phyloP scores from a whole-genome alignment of 495 filamentous ascomycete genomes.

The Penicillium tannophilum region DNA sequence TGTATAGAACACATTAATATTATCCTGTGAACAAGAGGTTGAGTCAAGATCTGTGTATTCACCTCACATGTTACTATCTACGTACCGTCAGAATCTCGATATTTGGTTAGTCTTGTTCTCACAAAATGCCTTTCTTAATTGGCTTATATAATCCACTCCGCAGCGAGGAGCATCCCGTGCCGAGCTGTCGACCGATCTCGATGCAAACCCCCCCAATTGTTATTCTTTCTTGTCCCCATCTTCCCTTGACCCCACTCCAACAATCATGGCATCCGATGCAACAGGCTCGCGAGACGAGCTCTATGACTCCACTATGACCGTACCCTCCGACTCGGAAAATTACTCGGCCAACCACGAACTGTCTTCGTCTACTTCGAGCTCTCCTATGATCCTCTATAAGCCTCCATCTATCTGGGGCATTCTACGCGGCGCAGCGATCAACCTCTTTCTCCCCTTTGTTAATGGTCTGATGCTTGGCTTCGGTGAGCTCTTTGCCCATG shows the following conservation, averaged over 20 bases:
- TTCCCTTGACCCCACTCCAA: neutral
- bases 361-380: conserved; percentile 65
- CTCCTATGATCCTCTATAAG: conserved; percentile 84
- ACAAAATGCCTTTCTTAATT: neutral
- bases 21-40: neutral
- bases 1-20: neutral
- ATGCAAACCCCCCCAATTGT: neutral
- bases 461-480: conserved; percentile 99
- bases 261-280: conserved; percentile 48
- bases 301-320: conserved; percentile 79
- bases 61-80: neutral
- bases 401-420: conserved; percentile 85
- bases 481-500: conserved; percentile 93
- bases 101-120: neutral
- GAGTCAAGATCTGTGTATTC: neutral
- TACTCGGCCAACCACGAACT: conserved; percentile 72
- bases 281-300: conserved; percentile 58
- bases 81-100: neutral
- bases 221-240: neutral
- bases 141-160: conserved; percentile 14
- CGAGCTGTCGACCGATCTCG: conserved; percentile 1
- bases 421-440: conserved; percentile 88
- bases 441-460: conserved; percentile 90
- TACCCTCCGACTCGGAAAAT: conserved; percentile 87
- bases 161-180: conserved; percentile 16